Evolutionary conservation across 176 grass and related monocot species (phyloP), one percentile per base, ranked within the genome.

Genomic region (Cymbopogon citratus): DNA sequence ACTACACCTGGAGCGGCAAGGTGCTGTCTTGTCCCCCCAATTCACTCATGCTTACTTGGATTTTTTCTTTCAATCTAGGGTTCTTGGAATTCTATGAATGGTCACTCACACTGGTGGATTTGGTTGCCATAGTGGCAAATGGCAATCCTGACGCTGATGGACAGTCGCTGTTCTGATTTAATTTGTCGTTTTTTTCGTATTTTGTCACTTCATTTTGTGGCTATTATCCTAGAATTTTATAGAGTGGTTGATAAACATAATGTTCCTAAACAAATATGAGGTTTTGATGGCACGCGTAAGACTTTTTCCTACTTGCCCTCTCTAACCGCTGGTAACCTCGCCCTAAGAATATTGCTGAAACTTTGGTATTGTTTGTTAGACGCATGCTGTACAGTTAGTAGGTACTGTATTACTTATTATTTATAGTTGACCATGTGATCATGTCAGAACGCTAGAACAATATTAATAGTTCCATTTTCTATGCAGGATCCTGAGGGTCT

Each of bases 1-100:
- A 91, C 74, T 95, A 98, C 79, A 98, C 96, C 64, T 98, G 92
- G 96, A 98, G 96, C 85, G 96, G 96, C 82, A 98, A 98, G 96
- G 96, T 98, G 48, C 26, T 40, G 24, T 35, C 44, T 16, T 68
- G 0, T n/a, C 49, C 39, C 43, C 49, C 62, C 2, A 36, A 39
- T 12, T 26, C 2, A 33, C 3, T 33, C 34, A 7, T 33, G 0
- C 51, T 57, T 5, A 23, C 23, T 41, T 6, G 65, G 21, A 1
- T 19, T 43, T 49, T 71, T 44, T 9, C 16, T 52, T 69, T 36
- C 13, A 80, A 84, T 89, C 44, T 90, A 79, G 51, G 69, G 80
- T 87, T 79, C n/a, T 48, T 41, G 40, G 2, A n/a, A 45, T 78
- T 61, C 54, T 72, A 5, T 15, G 44, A 73, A 7, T 0, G 1